Conservation (phyloP, 768 basidiomycete genomes). For the Auricularia sp. region DNA sequence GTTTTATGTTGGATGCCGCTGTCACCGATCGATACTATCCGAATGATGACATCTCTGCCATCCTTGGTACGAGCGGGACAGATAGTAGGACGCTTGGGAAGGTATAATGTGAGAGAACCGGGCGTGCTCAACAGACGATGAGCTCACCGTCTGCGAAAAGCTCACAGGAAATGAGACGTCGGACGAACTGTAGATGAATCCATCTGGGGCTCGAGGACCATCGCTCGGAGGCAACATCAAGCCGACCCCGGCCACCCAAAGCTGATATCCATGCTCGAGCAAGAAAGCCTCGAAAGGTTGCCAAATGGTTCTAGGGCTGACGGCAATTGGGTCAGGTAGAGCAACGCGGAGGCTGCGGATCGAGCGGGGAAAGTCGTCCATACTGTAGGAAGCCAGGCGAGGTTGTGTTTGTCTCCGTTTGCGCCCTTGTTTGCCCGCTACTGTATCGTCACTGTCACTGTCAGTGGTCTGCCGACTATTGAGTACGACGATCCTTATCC, state of each 20-base stretch:
- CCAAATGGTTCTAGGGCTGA: background rate
- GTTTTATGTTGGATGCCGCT: background rate
- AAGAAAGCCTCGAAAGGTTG: background rate
- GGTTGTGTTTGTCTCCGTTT: no score
- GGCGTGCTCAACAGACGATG: background rate
- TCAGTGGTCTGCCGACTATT: no score
- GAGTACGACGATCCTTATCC: no score
- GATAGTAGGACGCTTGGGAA: background rate
- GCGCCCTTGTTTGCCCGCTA: no score
- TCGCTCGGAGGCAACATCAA: background rate
- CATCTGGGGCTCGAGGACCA: background rate
- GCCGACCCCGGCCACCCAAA: background rate
- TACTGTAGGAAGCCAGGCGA: background rate
- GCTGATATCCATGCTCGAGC: background rate
- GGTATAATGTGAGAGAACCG: background rate
- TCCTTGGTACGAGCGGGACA: background rate
- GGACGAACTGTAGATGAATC: background rate
- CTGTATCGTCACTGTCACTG: no score
- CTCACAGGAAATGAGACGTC: background rate
- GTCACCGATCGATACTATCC: background rate
- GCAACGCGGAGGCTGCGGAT: background rate
- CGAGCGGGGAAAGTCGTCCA: background rate
- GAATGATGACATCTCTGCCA: background rate
- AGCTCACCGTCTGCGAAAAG: background rate
- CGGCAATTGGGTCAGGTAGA: background rate